A percentile compares a stretch with the other conserved stretches of the same genome.
phyloP scores from a whole-genome alignment of 805 yeast species.

The Zygoascus ofunaensis region DNA sequence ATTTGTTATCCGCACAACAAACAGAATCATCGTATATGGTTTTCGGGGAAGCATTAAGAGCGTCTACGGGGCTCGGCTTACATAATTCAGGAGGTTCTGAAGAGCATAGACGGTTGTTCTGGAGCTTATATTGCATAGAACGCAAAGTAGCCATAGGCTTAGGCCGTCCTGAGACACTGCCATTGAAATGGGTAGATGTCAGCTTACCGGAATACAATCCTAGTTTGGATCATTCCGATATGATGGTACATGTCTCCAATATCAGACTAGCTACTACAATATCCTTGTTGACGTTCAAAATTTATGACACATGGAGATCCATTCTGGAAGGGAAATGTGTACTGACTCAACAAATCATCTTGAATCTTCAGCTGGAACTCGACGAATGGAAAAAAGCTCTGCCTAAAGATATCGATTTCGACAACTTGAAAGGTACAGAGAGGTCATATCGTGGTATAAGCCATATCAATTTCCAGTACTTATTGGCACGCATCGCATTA shows the following conservation, averaged over 20 bases:
- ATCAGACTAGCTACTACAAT: constrained; percentile 1
- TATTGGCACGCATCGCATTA: constrained; percentile 3
- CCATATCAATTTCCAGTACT: constrained; percentile 2
- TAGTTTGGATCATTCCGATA: not conserved
- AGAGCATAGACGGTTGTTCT: constrained; percentile 1
- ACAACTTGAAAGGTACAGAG: not conserved
- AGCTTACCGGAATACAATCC: not conserved
- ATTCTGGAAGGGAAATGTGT: not conserved
- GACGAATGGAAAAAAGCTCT: constrained; percentile 1
- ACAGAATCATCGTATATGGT: not conserved
- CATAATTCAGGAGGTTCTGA: not conserved
- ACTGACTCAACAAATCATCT: not conserved
- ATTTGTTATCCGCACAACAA: not conserved
- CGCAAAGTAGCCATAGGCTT: constrained; percentile 1
- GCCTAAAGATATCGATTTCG: not conserved
- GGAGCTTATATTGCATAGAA: constrained; percentile 3
- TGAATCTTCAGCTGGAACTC: not conserved
- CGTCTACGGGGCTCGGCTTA: not conserved
- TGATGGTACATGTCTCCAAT: not conserved
- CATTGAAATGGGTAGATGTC: not conserved
- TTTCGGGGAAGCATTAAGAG: constrained; percentile 3
- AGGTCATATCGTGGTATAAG: constrained; percentile 1
- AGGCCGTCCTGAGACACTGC: constrained; percentile 5
- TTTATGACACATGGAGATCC: constrained; percentile 1
- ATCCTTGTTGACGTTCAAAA: constrained; percentile 1